Base-by-base conservation (phyloP, 176 grass and related monocot species). In the Oryza punctata region DNA sequence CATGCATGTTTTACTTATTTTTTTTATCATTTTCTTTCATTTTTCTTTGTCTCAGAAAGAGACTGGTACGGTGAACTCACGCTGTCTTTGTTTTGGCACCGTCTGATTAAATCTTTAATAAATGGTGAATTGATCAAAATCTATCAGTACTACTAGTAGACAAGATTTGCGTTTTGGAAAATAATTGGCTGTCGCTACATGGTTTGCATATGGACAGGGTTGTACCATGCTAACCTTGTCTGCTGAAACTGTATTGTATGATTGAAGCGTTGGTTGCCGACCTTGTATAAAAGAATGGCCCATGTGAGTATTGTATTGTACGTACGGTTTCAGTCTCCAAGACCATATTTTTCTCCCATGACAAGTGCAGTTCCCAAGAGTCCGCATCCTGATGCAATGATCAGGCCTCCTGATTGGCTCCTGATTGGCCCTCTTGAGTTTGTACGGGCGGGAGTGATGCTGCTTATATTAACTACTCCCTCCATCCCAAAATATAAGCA, bases 321-420 rank as follows among this genome's bases (percentile, higher is more conserved):
- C 23, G 47, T 76, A 69, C 15, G 72, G 54, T 40, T 41, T 41
- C 24, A 7, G 72, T 10, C 66, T 72, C 73, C 45, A 66, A 82
- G 45, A 29, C 29, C 32, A 28, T 73, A 12, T 78, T 82, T 89
- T 63, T 37, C 73, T 77, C 73, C 44, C 64, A 81, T 46, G 82
- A n/a, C 40, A 2, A 65, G 65, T 52, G 77, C 40, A 12, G 28
- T 29, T 77, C 52, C 59, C 65, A 23, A 72, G 82, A 45, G 19
- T 38, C 54, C 30, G 65, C 88, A 47, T 86, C 72, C 65, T 67
- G 83, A 77, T 76, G 76, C 81, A 69, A 69, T 57, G 70, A 85
- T 79, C 70, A 79, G 63, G 49, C 87, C 66, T 72, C 81, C 28
- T 33, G 66, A n/a, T 63, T 57, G 52, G 52, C 66, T 72, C 81